Conservation (phyloP, 2,329 filamentous ascomycete genomes). For the Colletotrichum liriopes region DNA sequence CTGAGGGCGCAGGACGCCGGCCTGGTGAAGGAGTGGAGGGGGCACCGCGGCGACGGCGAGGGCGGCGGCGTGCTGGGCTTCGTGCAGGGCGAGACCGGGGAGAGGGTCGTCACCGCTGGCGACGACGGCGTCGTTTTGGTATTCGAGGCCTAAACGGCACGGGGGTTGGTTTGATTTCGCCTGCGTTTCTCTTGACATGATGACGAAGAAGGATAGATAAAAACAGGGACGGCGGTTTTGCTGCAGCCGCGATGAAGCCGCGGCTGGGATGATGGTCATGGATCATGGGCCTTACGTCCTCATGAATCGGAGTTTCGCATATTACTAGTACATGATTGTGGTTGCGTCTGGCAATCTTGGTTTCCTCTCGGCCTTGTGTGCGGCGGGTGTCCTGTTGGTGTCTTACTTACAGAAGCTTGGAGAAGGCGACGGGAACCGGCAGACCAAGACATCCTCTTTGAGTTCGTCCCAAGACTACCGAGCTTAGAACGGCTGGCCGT, state of each 20-base stretch:
- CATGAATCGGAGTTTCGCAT: conserved; percentile 18
- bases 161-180: not conserved
- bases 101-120: conserved; percentile 87
- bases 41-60: conserved; percentile 87
- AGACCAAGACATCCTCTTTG: conserved; percentile 13
- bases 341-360: not conserved
- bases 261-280: conserved; percentile 4
- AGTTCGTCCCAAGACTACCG: not conserved
- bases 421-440: not conserved
- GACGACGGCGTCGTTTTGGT: conserved; percentile 84
- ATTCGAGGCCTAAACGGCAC: conserved; percentile 68
- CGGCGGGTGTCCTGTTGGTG: not conserved
- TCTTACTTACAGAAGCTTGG: not conserved
- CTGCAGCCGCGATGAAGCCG: not conserved
- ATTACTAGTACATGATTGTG: not conserved
- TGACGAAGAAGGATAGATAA: conserved; percentile 31
- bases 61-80: conserved; percentile 93
- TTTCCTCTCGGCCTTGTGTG: not conserved
- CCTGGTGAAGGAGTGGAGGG: conserved; percentile 89
- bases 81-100: conserved; percentile 83
- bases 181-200: conserved; percentile 12
- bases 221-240: conserved; percentile 1
- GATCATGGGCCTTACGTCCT: not conserved
- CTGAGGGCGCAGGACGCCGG: conserved; percentile 75
- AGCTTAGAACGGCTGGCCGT: not conserved